Evolutionary conservation across 768 basidiomycete species (phyloP).

Genomic region (Trametes sanguinea): DNA sequence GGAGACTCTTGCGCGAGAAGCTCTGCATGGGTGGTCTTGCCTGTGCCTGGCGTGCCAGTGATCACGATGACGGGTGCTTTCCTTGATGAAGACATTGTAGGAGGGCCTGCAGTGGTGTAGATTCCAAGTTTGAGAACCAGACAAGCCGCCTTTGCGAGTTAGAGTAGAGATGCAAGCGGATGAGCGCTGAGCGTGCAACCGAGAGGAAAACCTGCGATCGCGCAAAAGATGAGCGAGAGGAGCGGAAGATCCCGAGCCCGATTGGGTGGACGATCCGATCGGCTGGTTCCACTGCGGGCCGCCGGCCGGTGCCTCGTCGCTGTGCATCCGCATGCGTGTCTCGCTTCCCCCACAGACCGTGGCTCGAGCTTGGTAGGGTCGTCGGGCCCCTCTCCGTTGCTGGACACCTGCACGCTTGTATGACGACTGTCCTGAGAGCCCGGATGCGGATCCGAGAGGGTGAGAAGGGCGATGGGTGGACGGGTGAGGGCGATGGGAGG

Average conservation of each 20-base stretch:
- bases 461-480: too few relatives aligned
- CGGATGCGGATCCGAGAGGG: too few relatives aligned
- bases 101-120: neutral
- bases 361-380: neutral
- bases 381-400: neutral
- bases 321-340: neutral
- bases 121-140: too few relatives aligned
- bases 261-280: constrained; percentile 10
- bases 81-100: constrained; percentile 14
- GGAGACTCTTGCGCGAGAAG: constrained; percentile 76
- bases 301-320: neutral
- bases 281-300: neutral
- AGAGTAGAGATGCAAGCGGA: neutral
- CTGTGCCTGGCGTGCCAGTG: constrained; percentile 93
- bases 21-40: constrained; percentile 91
- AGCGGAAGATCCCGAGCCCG: constrained; percentile 13
- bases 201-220: constrained; percentile 6
- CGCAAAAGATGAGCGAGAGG: constrained; percentile 8
- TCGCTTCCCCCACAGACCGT: neutral
- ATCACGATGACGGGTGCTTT: constrained; percentile 70
- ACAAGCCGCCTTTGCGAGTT: too few relatives aligned
- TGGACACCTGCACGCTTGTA: neutral
- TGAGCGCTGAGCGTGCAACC: neutral
- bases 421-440: neutral
- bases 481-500: neutral